These are phyloP conservation scores for Eragrostis tef DNA, from an alignment of 202 grass and related monocot species.

Conservation along the genomic window DNA sequence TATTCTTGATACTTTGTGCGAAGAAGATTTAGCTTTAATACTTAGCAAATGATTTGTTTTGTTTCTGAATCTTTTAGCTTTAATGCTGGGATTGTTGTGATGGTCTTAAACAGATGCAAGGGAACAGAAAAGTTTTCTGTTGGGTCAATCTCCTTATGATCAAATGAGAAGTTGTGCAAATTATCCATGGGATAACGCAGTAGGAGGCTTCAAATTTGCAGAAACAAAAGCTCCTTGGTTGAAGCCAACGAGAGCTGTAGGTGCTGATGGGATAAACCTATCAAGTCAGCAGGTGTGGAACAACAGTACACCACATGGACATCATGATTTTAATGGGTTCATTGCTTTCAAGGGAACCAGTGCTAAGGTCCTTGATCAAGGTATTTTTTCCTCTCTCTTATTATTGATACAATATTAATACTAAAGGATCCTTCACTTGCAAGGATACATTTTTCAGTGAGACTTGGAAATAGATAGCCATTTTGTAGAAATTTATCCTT, in stretches of 20 bases:
- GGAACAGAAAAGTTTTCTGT: constrained; percentile 59
- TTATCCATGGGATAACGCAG: constrained; percentile 67
- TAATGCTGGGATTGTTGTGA: constrained; percentile 26
- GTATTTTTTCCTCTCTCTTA: constrained; percentile 29
- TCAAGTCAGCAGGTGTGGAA: constrained; percentile 49
- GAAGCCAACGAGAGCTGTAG: constrained; percentile 49
- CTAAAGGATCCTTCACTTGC: not conserved
- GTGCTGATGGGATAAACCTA: constrained; percentile 47
- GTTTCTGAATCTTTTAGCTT: constrained; percentile 35
- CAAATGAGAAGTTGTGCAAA: constrained; percentile 57
- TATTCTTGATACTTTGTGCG: not conserved
- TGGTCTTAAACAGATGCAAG: constrained; percentile 63
- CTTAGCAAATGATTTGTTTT: constrained; percentile 23
- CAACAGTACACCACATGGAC: constrained; percentile 43
- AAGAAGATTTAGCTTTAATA: not conserved
- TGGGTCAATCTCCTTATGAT: constrained; percentile 60
- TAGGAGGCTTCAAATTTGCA: constrained; percentile 63
- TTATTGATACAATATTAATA: constrained; percentile 22
- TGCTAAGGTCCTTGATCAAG: constrained; percentile 67
- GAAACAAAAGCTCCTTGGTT: constrained; percentile 71
- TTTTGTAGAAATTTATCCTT: constrained; percentile 8
- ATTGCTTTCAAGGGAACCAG: constrained; percentile 59
- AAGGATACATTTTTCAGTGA: not conserved
- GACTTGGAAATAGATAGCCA: constrained; percentile 9
- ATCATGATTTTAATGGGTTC: constrained; percentile 68